Evolutionary conservation across 2,329 filamentous ascomycete genomes (phyloP), one percentile per base, ranked within the genome.

Genomic region (Sclerotinia subarctica): DNA sequence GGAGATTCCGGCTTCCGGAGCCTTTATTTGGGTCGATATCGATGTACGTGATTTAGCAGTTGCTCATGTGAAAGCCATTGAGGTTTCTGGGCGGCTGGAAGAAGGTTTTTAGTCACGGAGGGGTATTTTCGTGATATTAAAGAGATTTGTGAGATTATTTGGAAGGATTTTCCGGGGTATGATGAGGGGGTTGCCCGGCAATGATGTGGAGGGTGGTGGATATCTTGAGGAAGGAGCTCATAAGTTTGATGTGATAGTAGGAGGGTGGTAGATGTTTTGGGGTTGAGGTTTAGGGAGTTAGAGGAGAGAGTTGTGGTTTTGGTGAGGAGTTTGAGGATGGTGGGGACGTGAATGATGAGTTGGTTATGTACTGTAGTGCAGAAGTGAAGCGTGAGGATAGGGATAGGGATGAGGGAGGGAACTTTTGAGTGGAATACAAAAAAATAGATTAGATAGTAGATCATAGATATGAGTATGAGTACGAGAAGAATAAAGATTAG

Each of bases 21-120:
- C 83, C 0, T 88, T 63, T 81, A 80, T 88, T 1, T 90, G 86
- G 80, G 85, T 29, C 29, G 5, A 29, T 29, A 29, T 89, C 2
- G 84, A 86, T 70, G 85, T 87, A 21, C 81, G 84, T 3, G 84
- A 91, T 72, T 83, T 91, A 0, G 89, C 88, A 0, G 77, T 84
- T 7, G 85, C 85, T 0, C 88, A 91, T 71, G 83, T 91, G n/a
- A 81, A 81, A 32, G 86, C 87, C 0, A 79, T 86, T 57, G 78
- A 86, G 70, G 80, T 85, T 35, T 81, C 84, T 0, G 84, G 85
- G 87, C 85, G 0, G 86, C 84, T 0, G 81, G 82, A 47, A 84
- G 88, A 77, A 82, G 90, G 1, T 91, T 90, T 78, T 88, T 90
- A 74, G 75, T 89, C 54, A 84, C 88, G 0, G 83, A 83, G 0